phyloP scores from a whole-genome alignment of 331 rosid genomes.

The Erythrophleum ivorense region DNA sequence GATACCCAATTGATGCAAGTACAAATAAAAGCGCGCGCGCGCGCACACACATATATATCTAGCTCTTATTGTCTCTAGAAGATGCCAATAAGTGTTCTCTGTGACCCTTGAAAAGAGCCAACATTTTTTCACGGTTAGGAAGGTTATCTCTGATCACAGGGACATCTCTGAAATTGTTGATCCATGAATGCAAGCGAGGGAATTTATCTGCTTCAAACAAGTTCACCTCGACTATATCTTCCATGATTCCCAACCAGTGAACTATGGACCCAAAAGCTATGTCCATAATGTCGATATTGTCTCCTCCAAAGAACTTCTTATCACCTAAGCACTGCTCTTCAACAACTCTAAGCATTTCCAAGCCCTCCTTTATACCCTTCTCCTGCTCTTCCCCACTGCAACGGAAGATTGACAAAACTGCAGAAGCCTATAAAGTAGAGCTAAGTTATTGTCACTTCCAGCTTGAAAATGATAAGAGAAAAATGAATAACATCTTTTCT shows the following conservation, averaged over 20 bases:
- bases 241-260: background rate
- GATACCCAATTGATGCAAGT: background rate
- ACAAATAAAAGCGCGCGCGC: no score
- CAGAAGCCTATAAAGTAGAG: background rate
- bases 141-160: slow-evolving; percentile 38
- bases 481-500: no score
- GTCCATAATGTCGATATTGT: slow-evolving; percentile 45
- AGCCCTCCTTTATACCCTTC: background rate
- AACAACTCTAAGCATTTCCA: slow-evolving; percentile 34
- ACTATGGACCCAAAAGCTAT: slow-evolving; percentile 40
- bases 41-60: background rate
- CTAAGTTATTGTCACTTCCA: background rate
- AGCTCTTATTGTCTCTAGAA: slow-evolving; percentile 5
- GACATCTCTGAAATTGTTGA: slow-evolving; percentile 43
- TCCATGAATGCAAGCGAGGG: slow-evolving; percentile 48
- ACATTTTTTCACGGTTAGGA: slow-evolving; percentile 35
- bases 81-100: slow-evolving; percentile 7
- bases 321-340: slow-evolving; percentile 39
- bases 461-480: background rate
- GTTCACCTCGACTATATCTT: slow-evolving; percentile 27
- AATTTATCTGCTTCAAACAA: slow-evolving; percentile 40
- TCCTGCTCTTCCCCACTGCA: slow-evolving; percentile 27
- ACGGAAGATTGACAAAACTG: background rate
- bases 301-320: slow-evolving; percentile 44
- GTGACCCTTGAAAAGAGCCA: background rate